phyloP scores from a whole-genome alignment of 2,329 filamentous ascomycete species.

The Cercospora berteroae region DNA sequence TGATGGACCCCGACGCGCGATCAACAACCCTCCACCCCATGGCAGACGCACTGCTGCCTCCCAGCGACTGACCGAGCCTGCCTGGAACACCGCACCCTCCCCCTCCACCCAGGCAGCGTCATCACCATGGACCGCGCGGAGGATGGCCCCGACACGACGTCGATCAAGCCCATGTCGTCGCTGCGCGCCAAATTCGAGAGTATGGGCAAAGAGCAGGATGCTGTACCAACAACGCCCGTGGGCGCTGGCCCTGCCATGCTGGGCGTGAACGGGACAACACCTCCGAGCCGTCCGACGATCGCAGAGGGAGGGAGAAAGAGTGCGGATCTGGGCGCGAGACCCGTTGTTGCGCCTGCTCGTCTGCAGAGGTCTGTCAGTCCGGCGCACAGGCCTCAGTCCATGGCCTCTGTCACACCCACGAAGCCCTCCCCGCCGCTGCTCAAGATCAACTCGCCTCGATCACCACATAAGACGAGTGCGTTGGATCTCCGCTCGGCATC shows the following conservation, averaged over 20 bases:
- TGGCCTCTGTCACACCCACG: slow-evolving; percentile 47
- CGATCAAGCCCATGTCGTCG: slow-evolving; percentile 79
- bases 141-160: slow-evolving; percentile 71
- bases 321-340: slow-evolving; percentile 13
- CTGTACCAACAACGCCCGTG: slow-evolving; percentile 21
- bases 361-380: slow-evolving; percentile 32
- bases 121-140: slow-evolving; percentile 34
- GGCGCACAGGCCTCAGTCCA: slow-evolving; percentile 48
- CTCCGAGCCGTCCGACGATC: slow-evolving; percentile 6
- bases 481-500: slow-evolving; percentile 20
- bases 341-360: slow-evolving; percentile 4
- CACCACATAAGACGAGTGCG: slow-evolving; percentile 49
- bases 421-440: slow-evolving; percentile 62
- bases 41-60: slow-evolving; percentile 4
- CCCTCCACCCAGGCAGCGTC: neutral
- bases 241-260: slow-evolving; percentile 10
- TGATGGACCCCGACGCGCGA: neutral
- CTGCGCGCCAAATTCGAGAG: slow-evolving; percentile 79
- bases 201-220: slow-evolving; percentile 47
- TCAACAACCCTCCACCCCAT: slow-evolving; percentile 3
- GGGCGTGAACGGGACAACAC: slow-evolving; percentile 1
- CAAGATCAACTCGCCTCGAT: slow-evolving; percentile 67
- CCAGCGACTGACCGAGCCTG: slow-evolving; percentile 1
- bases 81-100: neutral
- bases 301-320: slow-evolving; percentile 11